These are phyloP conservation scores for Venturia effusa DNA, from an alignment of 2,329 filamentous ascomycete genomes.

Conservation along the genomic window DNA sequence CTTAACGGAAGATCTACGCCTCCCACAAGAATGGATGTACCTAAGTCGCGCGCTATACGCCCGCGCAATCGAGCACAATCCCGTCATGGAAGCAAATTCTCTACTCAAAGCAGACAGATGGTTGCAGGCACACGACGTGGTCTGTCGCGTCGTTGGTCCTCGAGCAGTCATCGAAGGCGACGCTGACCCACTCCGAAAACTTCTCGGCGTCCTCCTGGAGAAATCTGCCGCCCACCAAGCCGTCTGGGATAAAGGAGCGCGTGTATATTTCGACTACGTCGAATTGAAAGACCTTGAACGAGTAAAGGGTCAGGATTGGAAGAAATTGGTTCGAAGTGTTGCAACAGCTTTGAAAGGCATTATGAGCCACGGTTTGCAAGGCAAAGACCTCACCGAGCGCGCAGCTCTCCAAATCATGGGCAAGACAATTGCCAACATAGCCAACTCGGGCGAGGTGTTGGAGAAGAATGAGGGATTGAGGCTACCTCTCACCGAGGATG, in stretches of 20 bases:
- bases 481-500: conserved; percentile 61
- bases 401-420: conserved; percentile 79
- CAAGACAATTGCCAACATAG: conserved; percentile 52
- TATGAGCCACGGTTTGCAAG: conserved; percentile 19
- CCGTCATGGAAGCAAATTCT: conserved; percentile 62
- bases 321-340: conserved; percentile 3
- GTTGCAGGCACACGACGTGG: conserved; percentile 72
- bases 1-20: conserved; percentile 43
- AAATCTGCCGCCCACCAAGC: conserved; percentile 33
- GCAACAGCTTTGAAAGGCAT: conserved; percentile 22
- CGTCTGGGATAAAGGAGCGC: conserved; percentile 72
- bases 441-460: conserved; percentile 22
- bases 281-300: conserved; percentile 33
- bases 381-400: conserved; percentile 39
- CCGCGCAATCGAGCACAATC: conserved; percentile 59
- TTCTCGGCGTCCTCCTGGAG: conserved; percentile 58
- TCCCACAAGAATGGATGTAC: conserved; percentile 75
- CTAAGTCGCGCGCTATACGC: conserved; percentile 76
- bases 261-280: conserved; percentile 61
- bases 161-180: conserved; percentile 72
- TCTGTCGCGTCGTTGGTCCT: conserved; percentile 72
- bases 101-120: conserved; percentile 68
- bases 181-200: conserved; percentile 54
- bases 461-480: conserved; percentile 40
- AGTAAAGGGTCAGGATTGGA: conserved; percentile 19